phyloP scores from a whole-genome alignment of 495 filamentous ascomycete genomes.

The Astrothelium subdiscretum region DNA sequence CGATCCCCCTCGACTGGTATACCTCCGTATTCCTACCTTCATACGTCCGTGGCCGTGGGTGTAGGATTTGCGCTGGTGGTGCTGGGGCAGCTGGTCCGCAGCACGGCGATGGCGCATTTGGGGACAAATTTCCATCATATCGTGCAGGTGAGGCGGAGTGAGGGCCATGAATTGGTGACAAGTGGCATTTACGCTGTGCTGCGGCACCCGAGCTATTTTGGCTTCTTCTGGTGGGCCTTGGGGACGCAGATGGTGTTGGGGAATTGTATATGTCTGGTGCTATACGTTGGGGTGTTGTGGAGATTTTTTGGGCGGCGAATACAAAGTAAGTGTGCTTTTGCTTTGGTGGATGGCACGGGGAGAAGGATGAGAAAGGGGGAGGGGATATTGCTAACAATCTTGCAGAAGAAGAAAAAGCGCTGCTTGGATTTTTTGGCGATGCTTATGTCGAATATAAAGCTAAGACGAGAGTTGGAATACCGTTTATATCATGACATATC shows the following conservation, averaged over 20 bases:
- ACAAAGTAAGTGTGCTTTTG: constrained; percentile 40
- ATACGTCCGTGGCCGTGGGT: constrained; percentile 8
- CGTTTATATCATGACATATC: constrained; percentile 40
- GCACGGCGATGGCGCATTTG: constrained; percentile 75
- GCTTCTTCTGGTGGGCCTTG: constrained; percentile 97
- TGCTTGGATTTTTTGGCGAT: constrained; percentile 72
- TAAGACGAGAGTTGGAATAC: constrained; percentile 61
- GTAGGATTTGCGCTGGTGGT: constrained; percentile 53
- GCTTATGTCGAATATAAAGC: constrained; percentile 67
- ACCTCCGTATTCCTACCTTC: constrained; percentile 3
- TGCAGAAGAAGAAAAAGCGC: constrained; percentile 61
- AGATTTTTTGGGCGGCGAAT: constrained; percentile 70
- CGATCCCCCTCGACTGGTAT: constrained; percentile 31
- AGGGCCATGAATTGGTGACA: constrained; percentile 68
- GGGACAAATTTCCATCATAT: constrained; percentile 87
- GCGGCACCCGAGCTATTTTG: constrained; percentile 88
- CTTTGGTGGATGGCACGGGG: too few relatives aligned
- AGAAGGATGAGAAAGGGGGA: too few relatives aligned
- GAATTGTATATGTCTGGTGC: constrained; percentile 65
- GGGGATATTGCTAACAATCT: constrained; percentile 8
- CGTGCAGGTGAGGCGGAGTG: constrained; percentile 54
- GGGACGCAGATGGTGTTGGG: constrained; percentile 86
- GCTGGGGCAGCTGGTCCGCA: constrained; percentile 61
- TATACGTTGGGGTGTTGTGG: constrained; percentile 67
- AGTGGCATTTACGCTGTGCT: constrained; percentile 52